A percentile compares a stretch with the other conserved stretches of the same genome.
phyloP scores from a whole-genome alignment of 169 alveolate species.

The Amoebophrya sp. region DNA sequence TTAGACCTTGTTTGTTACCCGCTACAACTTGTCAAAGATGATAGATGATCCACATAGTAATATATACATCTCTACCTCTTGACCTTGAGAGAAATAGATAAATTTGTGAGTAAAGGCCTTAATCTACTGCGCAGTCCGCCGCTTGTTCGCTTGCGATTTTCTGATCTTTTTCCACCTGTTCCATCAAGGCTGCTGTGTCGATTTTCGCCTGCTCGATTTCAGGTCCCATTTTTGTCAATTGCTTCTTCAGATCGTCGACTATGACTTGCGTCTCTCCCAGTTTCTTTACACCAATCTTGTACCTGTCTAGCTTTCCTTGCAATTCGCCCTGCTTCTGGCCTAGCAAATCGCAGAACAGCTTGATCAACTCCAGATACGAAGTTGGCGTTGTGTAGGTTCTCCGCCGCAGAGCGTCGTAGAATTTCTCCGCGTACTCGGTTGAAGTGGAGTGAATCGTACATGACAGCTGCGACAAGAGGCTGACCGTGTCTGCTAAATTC shows the following conservation, averaged over 20 bases:
- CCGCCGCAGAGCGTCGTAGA: constrained; percentile 70
- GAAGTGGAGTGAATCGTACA: constrained; percentile 72
- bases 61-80: constrained; percentile 29
- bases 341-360: constrained; percentile 56
- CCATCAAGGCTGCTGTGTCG: constrained; percentile 44
- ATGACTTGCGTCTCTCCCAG: constrained; percentile 77
- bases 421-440: constrained; percentile 59
- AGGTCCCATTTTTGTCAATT: constrained; percentile 55
- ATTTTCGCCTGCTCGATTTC: constrained; percentile 51
- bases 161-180: constrained; percentile 41
- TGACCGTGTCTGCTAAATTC: constrained; percentile 59
- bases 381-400: constrained; percentile 83
- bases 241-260: constrained; percentile 74
- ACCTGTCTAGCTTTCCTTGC: constrained; percentile 58
- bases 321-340: constrained; percentile 48
- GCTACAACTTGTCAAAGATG: constrained; percentile 30
- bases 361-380: constrained; percentile 75
- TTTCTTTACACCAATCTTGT: constrained; percentile 74
- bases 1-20: neutral
- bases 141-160: constrained; percentile 46
- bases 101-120: constrained; percentile 1
- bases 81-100: neutral
- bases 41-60: constrained; percentile 38
- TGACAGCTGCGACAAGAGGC: constrained; percentile 65
- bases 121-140: constrained; percentile 49